A percentile compares a stretch with the other conserved stretches of the same genome.
Evolutionary conservation across 352 stramenopile genomes (phyloP).

Genomic region (Pilasporangium apinafurcum): DNA sequence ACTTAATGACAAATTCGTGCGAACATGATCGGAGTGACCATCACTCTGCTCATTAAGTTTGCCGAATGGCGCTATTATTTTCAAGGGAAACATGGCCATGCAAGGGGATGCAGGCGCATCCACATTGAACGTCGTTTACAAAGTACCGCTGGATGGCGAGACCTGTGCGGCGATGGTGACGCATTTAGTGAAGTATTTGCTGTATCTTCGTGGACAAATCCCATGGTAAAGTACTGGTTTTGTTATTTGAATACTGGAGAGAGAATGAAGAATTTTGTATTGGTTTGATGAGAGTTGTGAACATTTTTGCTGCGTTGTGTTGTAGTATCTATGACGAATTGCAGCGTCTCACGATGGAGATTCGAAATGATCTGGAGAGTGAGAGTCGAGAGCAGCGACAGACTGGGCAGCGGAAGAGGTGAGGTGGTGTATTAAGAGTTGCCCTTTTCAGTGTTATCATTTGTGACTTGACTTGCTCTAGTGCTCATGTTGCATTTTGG

Average conservation of each 20-base stretch:
- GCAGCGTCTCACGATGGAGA: conserved; percentile 12
- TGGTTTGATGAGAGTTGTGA: background rate
- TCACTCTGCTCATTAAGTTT: no score
- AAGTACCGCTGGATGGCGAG: conserved; percentile 32
- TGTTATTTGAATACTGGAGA: no score
- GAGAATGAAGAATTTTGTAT: background rate
- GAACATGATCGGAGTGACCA: no score
- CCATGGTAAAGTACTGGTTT: conserved; percentile 27
- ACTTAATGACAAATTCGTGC: background rate
- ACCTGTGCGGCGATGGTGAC: conserved; percentile 26
- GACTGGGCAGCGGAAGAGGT: conserved; percentile 4
- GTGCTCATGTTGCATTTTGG: background rate
- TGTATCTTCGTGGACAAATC: conserved; percentile 64
- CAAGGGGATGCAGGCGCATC: background rate
- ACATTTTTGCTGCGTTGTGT: background rate
- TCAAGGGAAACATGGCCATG: conserved; percentile 1
- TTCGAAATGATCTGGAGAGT: conserved; percentile 8
- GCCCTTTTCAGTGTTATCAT: background rate
- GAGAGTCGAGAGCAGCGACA: conserved; percentile 1
- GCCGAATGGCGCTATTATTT: no score
- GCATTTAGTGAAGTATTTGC: conserved; percentile 41
- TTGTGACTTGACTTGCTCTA: background rate
- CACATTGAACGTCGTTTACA: conserved; percentile 25
- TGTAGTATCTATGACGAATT: conserved; percentile 55
- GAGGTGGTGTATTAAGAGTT: background rate